Percentiles rank a stretch among this genome's conserved stretches.
These are phyloP conservation scores for Magnolia sinica DNA, from an alignment of 164 flowering plant species.

Conservation along the genomic window DNA sequence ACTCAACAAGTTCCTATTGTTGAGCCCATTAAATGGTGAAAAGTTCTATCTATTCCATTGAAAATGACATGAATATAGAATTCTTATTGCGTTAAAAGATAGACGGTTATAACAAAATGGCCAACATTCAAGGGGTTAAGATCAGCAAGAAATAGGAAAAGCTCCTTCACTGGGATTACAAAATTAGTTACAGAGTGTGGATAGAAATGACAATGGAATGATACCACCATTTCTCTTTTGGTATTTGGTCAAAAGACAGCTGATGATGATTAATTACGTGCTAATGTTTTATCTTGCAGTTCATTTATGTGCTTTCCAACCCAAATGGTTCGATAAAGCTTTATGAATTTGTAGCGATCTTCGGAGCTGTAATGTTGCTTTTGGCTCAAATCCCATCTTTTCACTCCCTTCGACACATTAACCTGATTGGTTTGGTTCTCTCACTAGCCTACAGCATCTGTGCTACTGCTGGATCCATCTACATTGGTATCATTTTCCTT, in stretches of 20 bases:
- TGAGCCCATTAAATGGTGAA: too few species aligned
- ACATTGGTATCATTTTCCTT: slow-evolving; percentile 42
- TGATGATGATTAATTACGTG: neutral
- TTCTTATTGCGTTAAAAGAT: too few species aligned
- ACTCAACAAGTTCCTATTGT: too few species aligned
- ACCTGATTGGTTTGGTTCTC: slow-evolving; percentile 61
- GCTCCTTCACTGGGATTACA: too few species aligned
- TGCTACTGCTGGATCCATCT: slow-evolving; percentile 68
- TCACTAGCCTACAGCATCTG: slow-evolving; percentile 76
- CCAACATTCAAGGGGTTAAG: too few species aligned
- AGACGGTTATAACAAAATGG: too few species aligned
- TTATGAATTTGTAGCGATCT: slow-evolving; percentile 64
- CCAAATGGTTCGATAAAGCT: slow-evolving; percentile 71
- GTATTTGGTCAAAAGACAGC: too few species aligned
- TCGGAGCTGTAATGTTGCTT: slow-evolving; percentile 68
- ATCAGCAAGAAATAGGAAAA: slow-evolving; percentile 23
- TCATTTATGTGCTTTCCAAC: slow-evolving; percentile 54
- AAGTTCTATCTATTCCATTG: too few species aligned
- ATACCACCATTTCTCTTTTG: too few species aligned
- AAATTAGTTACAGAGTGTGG: too few species aligned
- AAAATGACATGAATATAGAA: too few species aligned
- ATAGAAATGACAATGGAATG: too few species aligned
- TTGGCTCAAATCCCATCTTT: slow-evolving; percentile 94
- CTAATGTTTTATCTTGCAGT: slow-evolving; percentile 35
- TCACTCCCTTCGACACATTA: slow-evolving; percentile 88